Conservation (phyloP, 2,329 filamentous ascomycete species). For the Penicillium oxalicum region DNA sequence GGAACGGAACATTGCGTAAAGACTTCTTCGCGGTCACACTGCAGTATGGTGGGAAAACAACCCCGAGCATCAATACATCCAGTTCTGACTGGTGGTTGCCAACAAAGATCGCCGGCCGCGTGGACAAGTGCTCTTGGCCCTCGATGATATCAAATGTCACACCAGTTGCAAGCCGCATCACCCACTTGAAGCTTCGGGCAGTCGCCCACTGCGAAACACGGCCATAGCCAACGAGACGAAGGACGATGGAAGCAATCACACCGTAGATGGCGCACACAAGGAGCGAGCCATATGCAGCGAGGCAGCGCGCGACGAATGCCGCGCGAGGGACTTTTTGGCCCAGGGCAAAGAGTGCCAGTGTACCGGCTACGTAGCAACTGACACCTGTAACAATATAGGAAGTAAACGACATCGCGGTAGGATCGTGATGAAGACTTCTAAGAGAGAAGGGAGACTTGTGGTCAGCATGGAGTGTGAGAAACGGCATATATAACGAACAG, state of each 20-base stretch:
- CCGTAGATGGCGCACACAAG: slow-evolving; percentile 61
- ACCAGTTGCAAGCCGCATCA: slow-evolving; percentile 69
- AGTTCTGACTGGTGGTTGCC: slow-evolving; percentile 96
- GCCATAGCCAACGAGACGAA: slow-evolving; percentile 66
- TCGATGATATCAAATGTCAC: slow-evolving; percentile 67
- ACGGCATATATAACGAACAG: too few species aligned
- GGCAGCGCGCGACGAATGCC: slow-evolving; percentile 43
- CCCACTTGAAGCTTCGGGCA: slow-evolving; percentile 70
- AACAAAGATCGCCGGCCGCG: slow-evolving; percentile 80
- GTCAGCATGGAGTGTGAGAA: too few species aligned
- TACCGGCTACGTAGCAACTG: slow-evolving; percentile 58
- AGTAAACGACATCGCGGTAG: slow-evolving; percentile 54
- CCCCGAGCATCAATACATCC: slow-evolving; percentile 84
- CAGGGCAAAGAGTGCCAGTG: slow-evolving; percentile 44
- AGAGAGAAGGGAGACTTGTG: neutral
- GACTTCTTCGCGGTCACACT: slow-evolving; percentile 88
- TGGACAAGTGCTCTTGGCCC: slow-evolving; percentile 59
- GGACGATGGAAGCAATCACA: slow-evolving; percentile 63
- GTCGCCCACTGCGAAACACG: slow-evolving; percentile 80
- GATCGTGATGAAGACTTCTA: slow-evolving; percentile 11
- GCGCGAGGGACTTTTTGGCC: slow-evolving; percentile 39
- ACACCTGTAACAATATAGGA: slow-evolving; percentile 55
- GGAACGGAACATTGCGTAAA: slow-evolving; percentile 70
- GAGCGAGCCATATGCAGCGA: slow-evolving; percentile 43
- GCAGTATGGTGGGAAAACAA: slow-evolving; percentile 85